Percentiles rank a stretch among this genome's conserved stretches.
These are phyloP conservation scores for Cladosporium austrohemisphaericum DNA, from an alignment of 2,329 filamentous ascomycete genomes.

Conservation along the genomic window DNA sequence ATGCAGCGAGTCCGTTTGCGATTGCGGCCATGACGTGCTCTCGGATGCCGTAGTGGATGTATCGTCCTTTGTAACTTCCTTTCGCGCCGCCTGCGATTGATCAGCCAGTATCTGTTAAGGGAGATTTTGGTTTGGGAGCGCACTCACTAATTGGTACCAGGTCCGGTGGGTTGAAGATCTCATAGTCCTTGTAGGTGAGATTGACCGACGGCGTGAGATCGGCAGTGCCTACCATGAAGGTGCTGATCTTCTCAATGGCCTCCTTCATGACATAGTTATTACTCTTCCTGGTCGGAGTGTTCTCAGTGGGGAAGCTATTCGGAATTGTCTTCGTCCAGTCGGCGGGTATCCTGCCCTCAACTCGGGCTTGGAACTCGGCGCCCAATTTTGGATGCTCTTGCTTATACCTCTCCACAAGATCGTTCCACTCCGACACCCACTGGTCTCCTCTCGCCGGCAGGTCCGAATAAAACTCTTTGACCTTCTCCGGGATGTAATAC, in stretches of 20 bases:
- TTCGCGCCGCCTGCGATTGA: slow-evolving; percentile 45
- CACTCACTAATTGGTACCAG: slow-evolving; percentile 17
- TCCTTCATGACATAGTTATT: slow-evolving; percentile 43
- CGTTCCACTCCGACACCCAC: slow-evolving; percentile 48
- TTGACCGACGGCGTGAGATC: slow-evolving; percentile 38
- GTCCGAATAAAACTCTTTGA: slow-evolving; percentile 52
- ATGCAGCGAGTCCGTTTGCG: slow-evolving; percentile 39
- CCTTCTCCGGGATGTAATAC: slow-evolving; percentile 40
- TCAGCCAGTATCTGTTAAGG: neutral
- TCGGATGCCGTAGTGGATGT: slow-evolving; percentile 57
- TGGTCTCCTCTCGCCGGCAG: slow-evolving; percentile 45
- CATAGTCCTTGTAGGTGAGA: slow-evolving; percentile 42
- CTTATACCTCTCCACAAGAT: slow-evolving; percentile 36
- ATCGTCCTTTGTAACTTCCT: slow-evolving; percentile 50
- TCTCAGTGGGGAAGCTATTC: slow-evolving; percentile 43
- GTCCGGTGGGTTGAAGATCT: slow-evolving; percentile 47
- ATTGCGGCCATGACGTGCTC: slow-evolving; percentile 61
- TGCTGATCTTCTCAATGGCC: slow-evolving; percentile 30
- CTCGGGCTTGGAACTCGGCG: slow-evolving; percentile 47
- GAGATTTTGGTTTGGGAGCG: neutral
- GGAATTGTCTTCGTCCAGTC: slow-evolving; percentile 52
- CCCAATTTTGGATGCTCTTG: slow-evolving; percentile 48
- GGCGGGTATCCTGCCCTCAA: slow-evolving; percentile 46
- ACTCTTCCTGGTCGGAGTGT: slow-evolving; percentile 51
- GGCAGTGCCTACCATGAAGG: slow-evolving; percentile 37